phyloP scores from a whole-genome alignment of 1,284 basidiomycete genomes.

The Moesziomyces parantarcticus region DNA sequence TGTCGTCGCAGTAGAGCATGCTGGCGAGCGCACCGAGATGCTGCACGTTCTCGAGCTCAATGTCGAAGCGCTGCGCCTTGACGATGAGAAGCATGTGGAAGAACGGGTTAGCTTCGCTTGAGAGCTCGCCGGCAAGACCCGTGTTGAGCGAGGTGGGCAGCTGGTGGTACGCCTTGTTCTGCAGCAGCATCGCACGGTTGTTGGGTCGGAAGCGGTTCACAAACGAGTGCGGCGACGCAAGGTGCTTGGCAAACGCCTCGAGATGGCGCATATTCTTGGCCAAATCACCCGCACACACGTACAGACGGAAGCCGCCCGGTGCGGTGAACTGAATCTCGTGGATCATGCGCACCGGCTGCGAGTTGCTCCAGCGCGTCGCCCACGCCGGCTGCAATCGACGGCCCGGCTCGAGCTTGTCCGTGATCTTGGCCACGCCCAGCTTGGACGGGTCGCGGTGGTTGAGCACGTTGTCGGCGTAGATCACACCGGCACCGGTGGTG shows the following conservation, averaged over 20 bases:
- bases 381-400: constrained; percentile 55
- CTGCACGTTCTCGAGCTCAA: constrained; percentile 63
- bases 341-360: constrained; percentile 76
- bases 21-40: constrained; percentile 67
- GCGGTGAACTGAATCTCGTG: constrained; percentile 77
- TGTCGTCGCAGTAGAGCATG: constrained; percentile 71
- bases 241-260: constrained; percentile 41
- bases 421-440: constrained; percentile 48
- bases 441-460: constrained; percentile 52
- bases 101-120: constrained; percentile 64
- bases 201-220: constrained; percentile 55
- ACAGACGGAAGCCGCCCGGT: constrained; percentile 75
- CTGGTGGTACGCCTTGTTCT: constrained; percentile 46
- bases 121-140: constrained; percentile 54
- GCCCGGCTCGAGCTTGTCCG: constrained; percentile 55
- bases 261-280: constrained; percentile 49
- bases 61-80: constrained; percentile 56
- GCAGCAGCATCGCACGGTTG: constrained; percentile 33
- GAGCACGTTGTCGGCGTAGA: constrained; percentile 60
- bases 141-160: constrained; percentile 51
- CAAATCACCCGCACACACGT: constrained; percentile 76
- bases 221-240: constrained; percentile 52
- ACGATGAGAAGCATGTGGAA: constrained; percentile 66
- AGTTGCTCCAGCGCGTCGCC: constrained; percentile 77
- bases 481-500: constrained; percentile 62